Percentiles rank a stretch among this genome's conserved stretches.
Conservation (phyloP, 495 filamentous ascomycete genomes). For the Melanomma pulvis-pyrius region DNA sequence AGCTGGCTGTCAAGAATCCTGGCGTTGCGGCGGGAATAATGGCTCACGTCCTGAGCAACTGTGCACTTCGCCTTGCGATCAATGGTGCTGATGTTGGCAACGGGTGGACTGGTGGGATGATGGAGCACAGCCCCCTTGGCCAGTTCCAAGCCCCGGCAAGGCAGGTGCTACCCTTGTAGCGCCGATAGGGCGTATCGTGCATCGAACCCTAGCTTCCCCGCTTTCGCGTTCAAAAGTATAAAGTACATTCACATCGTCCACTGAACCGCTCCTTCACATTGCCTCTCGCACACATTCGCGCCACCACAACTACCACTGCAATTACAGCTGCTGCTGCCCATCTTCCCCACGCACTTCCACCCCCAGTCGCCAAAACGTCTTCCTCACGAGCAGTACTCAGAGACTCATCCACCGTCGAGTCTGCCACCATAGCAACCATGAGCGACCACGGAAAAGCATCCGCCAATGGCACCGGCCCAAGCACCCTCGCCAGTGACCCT, state of each 20-base stretch:
- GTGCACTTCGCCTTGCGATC: not conserved
- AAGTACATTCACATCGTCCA: not conserved
- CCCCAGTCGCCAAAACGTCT: not conserved
- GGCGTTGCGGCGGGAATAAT: not conserved
- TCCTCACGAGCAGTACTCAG: conserved; percentile 12
- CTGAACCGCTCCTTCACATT: not conserved
- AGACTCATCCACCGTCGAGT: conserved; percentile 13
- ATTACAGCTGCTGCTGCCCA: not conserved
- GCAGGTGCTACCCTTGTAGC: not conserved
- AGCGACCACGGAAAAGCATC: conserved; percentile 35
- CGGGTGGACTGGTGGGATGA: not conserved
- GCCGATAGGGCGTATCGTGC: not conserved
- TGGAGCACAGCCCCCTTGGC: conserved; percentile 2
- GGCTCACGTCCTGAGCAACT: not conserved
- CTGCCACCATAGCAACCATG: conserved; percentile 20
- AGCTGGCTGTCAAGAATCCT: not conserved
- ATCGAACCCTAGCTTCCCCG: not conserved
- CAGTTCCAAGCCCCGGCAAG: conserved; percentile 3
- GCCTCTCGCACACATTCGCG: not conserved
- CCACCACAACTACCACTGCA: not conserved
- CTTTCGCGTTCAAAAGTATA: not conserved
- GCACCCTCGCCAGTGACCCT: conserved; percentile 22
- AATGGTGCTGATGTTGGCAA: not conserved
- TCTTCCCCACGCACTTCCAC: not conserved
- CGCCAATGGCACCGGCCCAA: conserved; percentile 20